Evolutionary conservation across 495 filamentous ascomycete genomes (phyloP), one percentile per base, ranked within the genome.

Genomic region (Podospora comata): DNA sequence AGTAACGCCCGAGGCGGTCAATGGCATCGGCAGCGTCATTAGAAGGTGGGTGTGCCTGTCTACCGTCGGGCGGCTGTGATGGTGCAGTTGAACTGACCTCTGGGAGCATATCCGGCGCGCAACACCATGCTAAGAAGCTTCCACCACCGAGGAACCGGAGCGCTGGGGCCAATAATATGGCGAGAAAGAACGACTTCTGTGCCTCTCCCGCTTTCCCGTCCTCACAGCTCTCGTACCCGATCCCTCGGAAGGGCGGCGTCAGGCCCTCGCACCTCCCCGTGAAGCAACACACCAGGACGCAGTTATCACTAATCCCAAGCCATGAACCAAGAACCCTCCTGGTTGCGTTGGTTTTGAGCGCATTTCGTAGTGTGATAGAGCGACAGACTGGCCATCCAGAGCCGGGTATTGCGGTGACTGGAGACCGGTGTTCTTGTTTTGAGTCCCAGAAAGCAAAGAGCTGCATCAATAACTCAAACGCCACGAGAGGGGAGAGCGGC

Each of bases 1-100:
- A 58, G 55, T 19, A 23, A 58, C 55, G 55, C 30, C 30, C 61
- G 61, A 44, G 61, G 61, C 61, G 61, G 61, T 63, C 61, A 63
- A 63, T 63, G 30, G 61, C 28, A 63, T 63, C 61, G 30, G 61
- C 61, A 63, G 48, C 61, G 61, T 63, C 61, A 44, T 63, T 20
- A 48, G 61, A 32, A 32, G 61, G 27, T 5, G 16, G 32, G 34
- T 63, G 27, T 63, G 61, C 61, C 61, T 23, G 61, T 44, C 11
- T 59, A 48, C 60, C n/a, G 32, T 63, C 61, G 61, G 61, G 48
- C 48, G 32, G 61, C 19, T 44, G 61, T 63, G 61, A 26, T 48
- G 61, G n/a, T 63, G 28, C 30, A 7, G 15, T 20, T 6, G 18
- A 19, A 39, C 20, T 16, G 27, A n/a, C 32, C 32, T 63, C 30